Evolutionary conservation across 177 flowering plant genomes (phyloP), one percentile per base, ranked within the genome.

Genomic region (Telopea speciosissima): DNA sequence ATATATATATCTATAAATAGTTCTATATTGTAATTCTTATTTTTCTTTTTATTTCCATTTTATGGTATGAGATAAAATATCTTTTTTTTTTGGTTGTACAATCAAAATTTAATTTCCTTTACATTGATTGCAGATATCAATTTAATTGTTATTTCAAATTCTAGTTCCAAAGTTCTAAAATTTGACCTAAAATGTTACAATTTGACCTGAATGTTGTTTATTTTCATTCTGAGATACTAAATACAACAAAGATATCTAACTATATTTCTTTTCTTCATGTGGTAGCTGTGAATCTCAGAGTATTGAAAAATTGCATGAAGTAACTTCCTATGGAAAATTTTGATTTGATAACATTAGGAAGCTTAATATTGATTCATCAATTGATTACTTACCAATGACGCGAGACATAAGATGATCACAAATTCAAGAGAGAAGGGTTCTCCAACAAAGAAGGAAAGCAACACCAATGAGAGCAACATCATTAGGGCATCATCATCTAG

Each of bases 331-430:
- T 16, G 17, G 23, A 1, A 14, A 59, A 52, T 60, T 17, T 31
- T 21, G 9, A 42, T 60, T 33, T 59, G 52, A 60, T 11, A 65
- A 59, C 21, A 24, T 24, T 40, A 28, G 26, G 66, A 59, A n/a
- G n/a, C 56, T 70, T 66, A 17, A 40, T 17, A 49, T 45, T 64
- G 59, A 25, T 24, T n/a, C n/a, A n/a, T 63, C 60, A 52, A 36
- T 25, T 72, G 17, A 25, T 61, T 62, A 59, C 24, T 61, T 61
- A 69, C 17, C 40, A 68, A 71, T 45, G 69, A 79, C 79, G 81
- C 79, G 77, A 76, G 73, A 67, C 69, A 65, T 67, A 82, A 78
- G 83, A 86, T 81, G 88, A 81, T 73, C 54, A 76, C 73, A 62
- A 76, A 67, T 70, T 77, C 89, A 68, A 76, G 65, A 68, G 85